A percentile compares a stretch with the other conserved stretches of the same genome.
These are phyloP conservation scores for Suhomyces anneliseae DNA, from an alignment of 1,139 yeast species.

Conservation along the genomic window DNA sequence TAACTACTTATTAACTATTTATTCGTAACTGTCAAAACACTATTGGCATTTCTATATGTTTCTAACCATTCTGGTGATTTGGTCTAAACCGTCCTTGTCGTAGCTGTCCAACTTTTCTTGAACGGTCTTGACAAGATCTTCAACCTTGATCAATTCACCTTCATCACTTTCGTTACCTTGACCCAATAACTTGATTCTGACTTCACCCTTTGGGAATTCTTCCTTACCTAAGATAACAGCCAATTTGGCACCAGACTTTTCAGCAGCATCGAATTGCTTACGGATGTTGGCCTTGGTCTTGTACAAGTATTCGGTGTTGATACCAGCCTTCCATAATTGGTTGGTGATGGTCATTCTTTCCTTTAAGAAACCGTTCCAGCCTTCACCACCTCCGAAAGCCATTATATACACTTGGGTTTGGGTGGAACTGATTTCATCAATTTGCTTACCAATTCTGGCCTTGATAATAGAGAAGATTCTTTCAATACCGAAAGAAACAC, in stretches of 20 bases:
- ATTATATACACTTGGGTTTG: conserved; percentile 91
- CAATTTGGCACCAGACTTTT: conserved; percentile 84
- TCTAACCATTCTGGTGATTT: conserved; percentile 59
- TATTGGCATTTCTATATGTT: conserved; percentile 36
- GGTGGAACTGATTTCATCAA: conserved; percentile 66
- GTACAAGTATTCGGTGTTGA: conserved; percentile 87
- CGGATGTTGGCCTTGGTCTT: conserved; percentile 91
- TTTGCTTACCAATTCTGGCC: conserved; percentile 61
- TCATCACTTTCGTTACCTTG: conserved; percentile 86
- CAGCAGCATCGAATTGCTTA: conserved; percentile 97
- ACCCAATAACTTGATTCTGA: conserved; percentile 84
- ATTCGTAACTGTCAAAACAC: not conserved
- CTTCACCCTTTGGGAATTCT: conserved; percentile 76
- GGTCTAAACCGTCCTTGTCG: conserved; percentile 50
- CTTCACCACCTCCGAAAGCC: conserved; percentile 99
- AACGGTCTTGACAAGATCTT: conserved; percentile 57
- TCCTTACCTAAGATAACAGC: conserved; percentile 96
- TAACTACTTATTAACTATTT: no score
- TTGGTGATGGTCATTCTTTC: conserved; percentile 89
- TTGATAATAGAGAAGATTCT: conserved; percentile 87
- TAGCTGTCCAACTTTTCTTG: conserved; percentile 49
- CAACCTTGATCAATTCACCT: conserved; percentile 73
- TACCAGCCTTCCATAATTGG: conserved; percentile 81
- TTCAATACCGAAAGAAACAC: conserved; percentile 95
- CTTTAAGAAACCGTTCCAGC: conserved; percentile 86